phyloP scores from a whole-genome alignment of 169 alveolate genomes.

The Theileria sp. region DNA sequence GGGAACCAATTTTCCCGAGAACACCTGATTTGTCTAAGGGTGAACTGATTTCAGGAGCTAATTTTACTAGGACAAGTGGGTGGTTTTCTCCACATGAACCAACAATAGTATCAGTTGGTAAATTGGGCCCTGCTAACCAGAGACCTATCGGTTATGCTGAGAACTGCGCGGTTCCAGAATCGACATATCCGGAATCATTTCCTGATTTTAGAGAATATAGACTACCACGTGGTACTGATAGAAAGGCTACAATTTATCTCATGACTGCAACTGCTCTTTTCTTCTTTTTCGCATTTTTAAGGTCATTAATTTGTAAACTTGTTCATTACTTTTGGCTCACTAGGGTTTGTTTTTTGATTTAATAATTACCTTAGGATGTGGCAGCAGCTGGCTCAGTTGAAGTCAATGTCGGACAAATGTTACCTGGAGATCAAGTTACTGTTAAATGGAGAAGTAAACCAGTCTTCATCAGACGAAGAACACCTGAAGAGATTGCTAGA shows the following conservation, averaged over 20 bases:
- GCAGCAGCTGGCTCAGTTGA: constrained; percentile 82
- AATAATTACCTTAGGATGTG: constrained; percentile 39
- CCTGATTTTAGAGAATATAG: constrained; percentile 85
- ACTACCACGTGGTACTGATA: constrained; percentile 78
- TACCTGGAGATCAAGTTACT: constrained; percentile 80
- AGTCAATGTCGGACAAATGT: constrained; percentile 78
- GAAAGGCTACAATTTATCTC: constrained; percentile 81
- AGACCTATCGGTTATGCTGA: constrained; percentile 84
- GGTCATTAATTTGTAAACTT: constrained; percentile 77
- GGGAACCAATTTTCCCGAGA: constrained; percentile 85
- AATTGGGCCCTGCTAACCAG: constrained; percentile 82
- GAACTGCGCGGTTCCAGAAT: constrained; percentile 81
- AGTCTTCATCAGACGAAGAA: constrained; percentile 79
- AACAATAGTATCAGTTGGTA: constrained; percentile 82
- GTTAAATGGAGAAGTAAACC: constrained; percentile 86
- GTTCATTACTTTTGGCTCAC: constrained; percentile 82
- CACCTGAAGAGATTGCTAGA: constrained; percentile 79
- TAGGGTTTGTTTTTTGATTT: constrained; percentile 33
- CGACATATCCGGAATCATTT: constrained; percentile 76
- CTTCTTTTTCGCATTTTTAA: constrained; percentile 72
- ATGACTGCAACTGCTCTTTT: constrained; percentile 77
- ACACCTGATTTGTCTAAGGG: constrained; percentile 81
- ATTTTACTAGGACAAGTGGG: constrained; percentile 82
- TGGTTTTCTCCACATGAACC: constrained; percentile 86
- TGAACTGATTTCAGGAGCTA: constrained; percentile 85